Conservation (phyloP, 2,329 filamentous ascomycete species). For the Blumeria hordei region DNA sequence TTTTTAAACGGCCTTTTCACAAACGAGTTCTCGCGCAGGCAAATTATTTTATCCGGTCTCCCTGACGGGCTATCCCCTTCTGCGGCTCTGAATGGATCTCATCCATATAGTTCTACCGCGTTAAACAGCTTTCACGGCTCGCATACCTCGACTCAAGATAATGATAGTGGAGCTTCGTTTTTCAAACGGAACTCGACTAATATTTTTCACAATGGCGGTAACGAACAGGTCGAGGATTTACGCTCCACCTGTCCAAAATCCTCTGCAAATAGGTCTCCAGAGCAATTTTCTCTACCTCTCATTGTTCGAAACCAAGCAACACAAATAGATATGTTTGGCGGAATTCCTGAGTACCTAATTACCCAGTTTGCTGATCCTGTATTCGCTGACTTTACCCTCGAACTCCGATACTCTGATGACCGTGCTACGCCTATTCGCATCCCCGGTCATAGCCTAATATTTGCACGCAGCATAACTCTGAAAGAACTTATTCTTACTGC, state of each 20-base stretch:
- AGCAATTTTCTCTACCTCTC: background rate
- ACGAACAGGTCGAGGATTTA: conserved; percentile 12
- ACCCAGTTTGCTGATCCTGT: conserved; percentile 18
- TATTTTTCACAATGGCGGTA: conserved; percentile 17
- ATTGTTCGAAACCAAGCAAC: conserved; percentile 9
- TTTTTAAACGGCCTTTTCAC: conserved; percentile 6
- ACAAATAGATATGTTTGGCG: conserved; percentile 14
- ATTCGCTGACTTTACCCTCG: conserved; percentile 23
- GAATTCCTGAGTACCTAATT: conserved; percentile 19
- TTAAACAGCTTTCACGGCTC: conserved; percentile 38
- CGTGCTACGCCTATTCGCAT: conserved; percentile 20
- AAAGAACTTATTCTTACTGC: conserved; percentile 12
- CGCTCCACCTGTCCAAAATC: conserved; percentile 8
- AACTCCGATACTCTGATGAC: conserved; percentile 21
- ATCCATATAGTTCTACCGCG: conserved; percentile 26
- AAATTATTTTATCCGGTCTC: conserved; percentile 13
- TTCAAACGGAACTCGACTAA: conserved; percentile 19
- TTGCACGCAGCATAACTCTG: conserved; percentile 26
- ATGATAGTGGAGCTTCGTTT: conserved; percentile 13
- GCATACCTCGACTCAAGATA: conserved; percentile 28
- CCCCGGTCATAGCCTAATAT: conserved; percentile 28
- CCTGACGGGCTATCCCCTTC: conserved; percentile 16
- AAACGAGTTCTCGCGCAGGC: conserved; percentile 10
- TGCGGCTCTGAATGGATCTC: conserved; percentile 10
- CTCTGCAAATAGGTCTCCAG: conserved; percentile 3